phyloP scores from a whole-genome alignment of 2,329 filamentous ascomycete genomes.

The Neospermospora avenae region DNA sequence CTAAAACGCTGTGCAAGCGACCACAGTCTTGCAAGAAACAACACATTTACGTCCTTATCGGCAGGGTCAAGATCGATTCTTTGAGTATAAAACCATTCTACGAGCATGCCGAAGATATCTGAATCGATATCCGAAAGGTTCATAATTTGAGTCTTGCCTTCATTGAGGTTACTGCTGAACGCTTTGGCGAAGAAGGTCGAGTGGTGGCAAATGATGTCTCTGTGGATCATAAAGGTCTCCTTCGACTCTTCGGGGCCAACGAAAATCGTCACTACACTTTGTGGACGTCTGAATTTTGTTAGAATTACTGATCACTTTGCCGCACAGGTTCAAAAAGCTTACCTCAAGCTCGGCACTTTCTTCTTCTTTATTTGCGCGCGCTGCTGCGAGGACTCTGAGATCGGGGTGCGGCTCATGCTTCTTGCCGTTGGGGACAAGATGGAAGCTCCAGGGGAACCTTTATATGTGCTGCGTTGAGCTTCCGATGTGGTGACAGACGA shows the following conservation, averaged over 20 bases:
- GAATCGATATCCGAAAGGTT: conserved; percentile 6
- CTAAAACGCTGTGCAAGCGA: not conserved
- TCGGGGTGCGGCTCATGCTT: not conserved
- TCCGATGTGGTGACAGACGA: not conserved
- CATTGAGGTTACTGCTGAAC: conserved; percentile 6
- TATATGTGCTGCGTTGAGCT: not conserved
- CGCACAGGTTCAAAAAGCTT: not conserved
- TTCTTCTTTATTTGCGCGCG: not conserved
- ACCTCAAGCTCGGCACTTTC: conserved; percentile 2
- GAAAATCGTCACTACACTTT: not conserved
- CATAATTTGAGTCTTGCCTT: conserved; percentile 8
- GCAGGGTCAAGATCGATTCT: not conserved
- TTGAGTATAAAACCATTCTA: conserved; percentile 12
- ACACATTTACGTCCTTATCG: not conserved
- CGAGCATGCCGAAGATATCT: not conserved
- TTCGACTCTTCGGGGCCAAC: not conserved
- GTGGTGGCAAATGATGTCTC: conserved; percentile 13
- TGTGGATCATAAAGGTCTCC: conserved; percentile 11
- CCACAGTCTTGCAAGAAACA: conserved; percentile 2
- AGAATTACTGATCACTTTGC: not conserved
- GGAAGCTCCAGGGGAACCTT: not conserved
- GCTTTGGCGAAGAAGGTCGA: conserved; percentile 12
- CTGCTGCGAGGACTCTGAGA: not conserved
- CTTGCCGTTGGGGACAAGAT: not conserved
- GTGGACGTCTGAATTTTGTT: not conserved